Base-by-base conservation (phyloP, 2,329 filamentous ascomycete genomes). In the Dactylonectria estremocensis region DNA sequence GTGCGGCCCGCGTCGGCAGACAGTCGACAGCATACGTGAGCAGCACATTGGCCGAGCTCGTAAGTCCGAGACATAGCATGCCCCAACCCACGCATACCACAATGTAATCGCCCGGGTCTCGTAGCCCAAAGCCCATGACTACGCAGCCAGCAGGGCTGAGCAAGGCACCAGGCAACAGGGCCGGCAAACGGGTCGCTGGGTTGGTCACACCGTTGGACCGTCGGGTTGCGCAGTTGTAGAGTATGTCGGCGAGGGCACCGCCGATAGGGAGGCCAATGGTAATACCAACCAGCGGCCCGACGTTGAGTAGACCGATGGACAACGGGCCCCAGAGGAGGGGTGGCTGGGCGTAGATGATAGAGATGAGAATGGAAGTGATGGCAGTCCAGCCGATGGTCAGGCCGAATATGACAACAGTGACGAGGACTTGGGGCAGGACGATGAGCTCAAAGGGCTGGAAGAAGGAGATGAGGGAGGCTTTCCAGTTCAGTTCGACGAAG, bases 311-410 rank as follows among this genome's bases (percentile, higher is more conserved):
- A 22, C 53, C 53, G n/a, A 56, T 56, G 14, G 53, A 20, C n/a
- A 37, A 35, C n/a, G 53, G 31, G 35, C 35, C 37, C 53, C 53
- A 56, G 16, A 56, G 10, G 6, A 61, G 22, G 48, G 58, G 37
- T 6, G 59, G 59, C 18, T 61, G 59, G 37, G 49, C 49, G 40
- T 54, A 61, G 13, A 20, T 45, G 33, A 61, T 54, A 20, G 49
- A 22, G 33, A 61, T 20, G 6, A 61, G 35, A 14, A 61, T 61
- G 24, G 59, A 55, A 33, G 49, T 54, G 14, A 61, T 54, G 24
- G 53, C 59, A 31, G 59, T 61, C 59, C 59, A 61, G 33, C 59
- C 59, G 33, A 61, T 61, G 24, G 59, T 61, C 24, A 61, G 49
- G n/a, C 59, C 59, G 49, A 61, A 61, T 22, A 61, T 37, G 35